These are phyloP conservation scores for Schizophyllum amplum DNA, from an alignment of 1,284 basidiomycete species.

Conservation along the genomic window DNA sequence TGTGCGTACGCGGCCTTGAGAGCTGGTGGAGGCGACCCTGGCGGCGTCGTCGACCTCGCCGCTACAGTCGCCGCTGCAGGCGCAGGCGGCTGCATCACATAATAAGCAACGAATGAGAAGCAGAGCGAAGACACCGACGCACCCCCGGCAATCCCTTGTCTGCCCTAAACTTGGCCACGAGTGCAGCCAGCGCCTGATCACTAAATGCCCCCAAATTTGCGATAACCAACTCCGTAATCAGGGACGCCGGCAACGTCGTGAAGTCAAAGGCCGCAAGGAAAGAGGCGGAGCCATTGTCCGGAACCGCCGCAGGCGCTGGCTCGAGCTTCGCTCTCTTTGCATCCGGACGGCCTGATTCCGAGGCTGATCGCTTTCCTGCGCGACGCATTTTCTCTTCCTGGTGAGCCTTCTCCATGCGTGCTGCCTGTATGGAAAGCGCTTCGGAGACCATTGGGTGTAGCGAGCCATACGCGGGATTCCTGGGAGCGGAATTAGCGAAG, in stretches of 20 bases:
- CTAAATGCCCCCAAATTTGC: conserved; percentile 78
- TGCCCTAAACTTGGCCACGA: conserved; percentile 57
- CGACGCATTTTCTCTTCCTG: conserved; percentile 59
- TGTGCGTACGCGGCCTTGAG: not conserved
- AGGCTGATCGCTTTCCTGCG: conserved; percentile 49
- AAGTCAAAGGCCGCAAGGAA: conserved; percentile 80
- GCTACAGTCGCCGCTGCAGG: conserved; percentile 1
- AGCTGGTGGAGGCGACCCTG: conserved; percentile 10
- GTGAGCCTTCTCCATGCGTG: conserved; percentile 76
- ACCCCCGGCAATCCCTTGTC: conserved; percentile 21
- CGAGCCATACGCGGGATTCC: conserved; percentile 15
- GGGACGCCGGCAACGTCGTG: conserved; percentile 65
- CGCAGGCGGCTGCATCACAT: not conserved
- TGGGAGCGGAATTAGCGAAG: conserved; percentile 4
- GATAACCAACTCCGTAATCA: conserved; percentile 87
- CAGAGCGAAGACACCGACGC: conserved; percentile 10
- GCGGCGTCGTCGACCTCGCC: conserved; percentile 4
- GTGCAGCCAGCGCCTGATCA: conserved; percentile 50
- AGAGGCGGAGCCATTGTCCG: conserved; percentile 35
- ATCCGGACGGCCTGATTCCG: conserved; percentile 37
- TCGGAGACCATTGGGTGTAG: conserved; percentile 22
- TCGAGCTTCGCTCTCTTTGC: conserved; percentile 68
- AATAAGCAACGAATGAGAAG: not conserved
- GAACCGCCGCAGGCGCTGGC: conserved; percentile 10
- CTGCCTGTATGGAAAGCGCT: conserved; percentile 57